Percentiles rank a stretch among this genome's conserved stretches.
phyloP scores from a whole-genome alignment of 345 rosid genomes.

The Angophora floribunda region DNA sequence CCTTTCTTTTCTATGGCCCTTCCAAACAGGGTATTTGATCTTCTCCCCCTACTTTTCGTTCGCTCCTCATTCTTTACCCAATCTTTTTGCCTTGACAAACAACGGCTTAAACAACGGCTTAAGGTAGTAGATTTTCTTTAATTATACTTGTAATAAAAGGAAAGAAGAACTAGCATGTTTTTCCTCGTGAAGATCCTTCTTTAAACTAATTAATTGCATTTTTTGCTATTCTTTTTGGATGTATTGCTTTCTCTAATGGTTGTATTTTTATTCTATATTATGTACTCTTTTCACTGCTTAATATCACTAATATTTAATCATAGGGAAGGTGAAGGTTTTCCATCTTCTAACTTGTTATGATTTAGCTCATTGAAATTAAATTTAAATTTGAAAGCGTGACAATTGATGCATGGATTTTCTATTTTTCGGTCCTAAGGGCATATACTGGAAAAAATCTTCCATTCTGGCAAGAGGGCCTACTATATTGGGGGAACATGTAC shows the following conservation, averaged over 20 bases:
- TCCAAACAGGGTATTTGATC: not conserved
- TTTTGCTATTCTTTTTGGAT: not conserved
- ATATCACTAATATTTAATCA: not conserved
- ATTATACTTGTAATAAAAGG: not conserved
- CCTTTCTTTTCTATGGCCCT: not conserved
- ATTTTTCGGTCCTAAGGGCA: not conserved
- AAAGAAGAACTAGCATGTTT: not conserved
- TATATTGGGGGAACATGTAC: not conserved
- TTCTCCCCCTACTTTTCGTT: not conserved
- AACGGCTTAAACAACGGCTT: not conserved
- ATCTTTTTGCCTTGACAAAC: not conserved
- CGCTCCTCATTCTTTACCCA: not conserved
- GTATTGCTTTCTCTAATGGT: not conserved
- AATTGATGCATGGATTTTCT: not conserved
- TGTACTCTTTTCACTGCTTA: not conserved
- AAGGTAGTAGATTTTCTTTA: not conserved
- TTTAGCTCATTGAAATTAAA: not conserved
- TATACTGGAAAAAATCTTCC: not conserved
- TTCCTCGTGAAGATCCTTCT: not conserved
- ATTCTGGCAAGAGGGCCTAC: not conserved
- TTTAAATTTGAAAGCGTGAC: not conserved
- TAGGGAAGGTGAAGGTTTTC: not conserved
- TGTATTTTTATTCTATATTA: not conserved
- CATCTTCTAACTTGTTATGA: not conserved
- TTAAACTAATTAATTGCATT: not conserved